Evolutionary conservation across 805 yeast genomes (phyloP).

Genomic region (Starmerella stigmatis): DNA sequence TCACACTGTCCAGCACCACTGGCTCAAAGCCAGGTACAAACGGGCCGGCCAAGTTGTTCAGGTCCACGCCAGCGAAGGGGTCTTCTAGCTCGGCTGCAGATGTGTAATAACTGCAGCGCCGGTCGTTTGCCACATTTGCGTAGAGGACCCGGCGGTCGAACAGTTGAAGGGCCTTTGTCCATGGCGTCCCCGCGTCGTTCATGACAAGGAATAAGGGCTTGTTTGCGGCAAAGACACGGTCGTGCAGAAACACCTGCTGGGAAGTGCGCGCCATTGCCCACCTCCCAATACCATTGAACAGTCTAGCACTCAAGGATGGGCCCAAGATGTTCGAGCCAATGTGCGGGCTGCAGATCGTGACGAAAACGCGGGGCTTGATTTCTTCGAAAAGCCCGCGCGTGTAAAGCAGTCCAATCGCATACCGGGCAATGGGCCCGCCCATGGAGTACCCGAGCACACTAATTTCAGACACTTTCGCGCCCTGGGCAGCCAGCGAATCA

Average conservation of each 20-base stretch:
- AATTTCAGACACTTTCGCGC: slow-evolving; percentile 45
- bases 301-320: slow-evolving; percentile 36
- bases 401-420: slow-evolving; percentile 62
- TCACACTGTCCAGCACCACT: slow-evolving; percentile 14
- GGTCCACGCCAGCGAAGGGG: slow-evolving; percentile 14
- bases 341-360: slow-evolving; percentile 62
- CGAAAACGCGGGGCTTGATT: slow-evolving; percentile 48
- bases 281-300: slow-evolving; percentile 59
- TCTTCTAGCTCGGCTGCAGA: slow-evolving; percentile 48
- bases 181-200: slow-evolving; percentile 54
- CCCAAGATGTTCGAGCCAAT: slow-evolving; percentile 55
- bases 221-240: slow-evolving; percentile 20
- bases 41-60: slow-evolving; percentile 17
- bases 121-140: slow-evolving; percentile 70
- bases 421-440: slow-evolving; percentile 78
- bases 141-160: slow-evolving; percentile 52
- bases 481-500: slow-evolving; percentile 17
- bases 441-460: slow-evolving; percentile 80
- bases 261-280: slow-evolving; percentile 61
- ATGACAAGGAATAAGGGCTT: slow-evolving; percentile 53
- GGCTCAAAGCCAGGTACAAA: slow-evolving; percentile 23
- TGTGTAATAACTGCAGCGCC: slow-evolving; percentile 75
- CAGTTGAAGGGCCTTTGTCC: slow-evolving; percentile 42
- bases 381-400: slow-evolving; percentile 42
- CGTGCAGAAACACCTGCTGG: slow-evolving; percentile 52